Conservation (phyloP, 2,329 filamentous ascomycete species). For the Hymenoscyphus occultus region DNA sequence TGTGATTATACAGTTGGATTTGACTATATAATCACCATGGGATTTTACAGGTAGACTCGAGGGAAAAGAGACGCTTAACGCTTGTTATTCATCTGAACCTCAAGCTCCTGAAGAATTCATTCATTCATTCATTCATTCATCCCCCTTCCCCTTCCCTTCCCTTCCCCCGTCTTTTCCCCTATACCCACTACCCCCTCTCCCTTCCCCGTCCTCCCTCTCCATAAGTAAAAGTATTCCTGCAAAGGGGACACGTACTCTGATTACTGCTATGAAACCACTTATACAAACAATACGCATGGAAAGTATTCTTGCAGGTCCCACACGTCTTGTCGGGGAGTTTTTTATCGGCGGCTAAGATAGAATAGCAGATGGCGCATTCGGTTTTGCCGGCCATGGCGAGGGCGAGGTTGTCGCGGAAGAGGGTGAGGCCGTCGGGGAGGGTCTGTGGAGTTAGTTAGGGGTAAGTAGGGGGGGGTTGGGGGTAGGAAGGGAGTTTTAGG, state of each 20-base stretch:
- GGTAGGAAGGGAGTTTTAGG: not conserved
- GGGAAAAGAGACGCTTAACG: too few species aligned
- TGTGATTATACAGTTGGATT: too few species aligned
- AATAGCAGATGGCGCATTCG: conserved; percentile 97
- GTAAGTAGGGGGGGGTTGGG: not conserved
- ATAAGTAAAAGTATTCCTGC: conserved; percentile 79
- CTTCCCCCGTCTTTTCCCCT: not conserved
- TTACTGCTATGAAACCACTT: conserved; percentile 97
- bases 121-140: too few species aligned
- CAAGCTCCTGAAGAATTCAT: too few species aligned
- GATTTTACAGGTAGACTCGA: too few species aligned
- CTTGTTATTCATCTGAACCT: too few species aligned
- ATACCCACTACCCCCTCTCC: not conserved
- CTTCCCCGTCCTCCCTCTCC: conserved; percentile 9
- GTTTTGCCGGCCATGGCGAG: conserved; percentile 88
- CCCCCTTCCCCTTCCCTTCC: not conserved
- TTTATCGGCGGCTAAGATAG: conserved; percentile 84
- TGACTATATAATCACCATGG: too few species aligned
- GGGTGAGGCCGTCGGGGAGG: conserved; percentile 80
- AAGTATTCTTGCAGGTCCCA: conserved; percentile 87
- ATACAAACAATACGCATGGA: conserved; percentile 86
- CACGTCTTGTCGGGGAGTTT: conserved; percentile 90
- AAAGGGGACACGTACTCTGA: conserved; percentile 87
- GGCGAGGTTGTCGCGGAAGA: conserved; percentile 83
- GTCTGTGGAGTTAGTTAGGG: conserved; percentile 30